Conservation (phyloP, 2,329 filamentous ascomycete genomes). For the Trichoderma koningiopsis region DNA sequence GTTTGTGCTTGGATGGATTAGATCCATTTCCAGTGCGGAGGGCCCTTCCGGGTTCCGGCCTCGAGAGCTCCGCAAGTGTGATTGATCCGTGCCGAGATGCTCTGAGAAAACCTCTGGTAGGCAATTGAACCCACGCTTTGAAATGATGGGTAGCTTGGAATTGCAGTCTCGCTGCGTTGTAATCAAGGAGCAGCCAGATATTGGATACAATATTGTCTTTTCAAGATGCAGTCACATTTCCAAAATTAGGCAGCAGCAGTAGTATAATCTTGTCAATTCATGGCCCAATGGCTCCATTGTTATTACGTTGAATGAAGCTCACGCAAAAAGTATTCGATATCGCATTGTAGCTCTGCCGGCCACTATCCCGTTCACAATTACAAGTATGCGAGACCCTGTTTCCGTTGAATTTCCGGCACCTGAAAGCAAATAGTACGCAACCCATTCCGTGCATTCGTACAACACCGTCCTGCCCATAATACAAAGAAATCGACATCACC, state of each 20-base stretch:
- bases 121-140: background rate
- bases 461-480: constrained; percentile 46
- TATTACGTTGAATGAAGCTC: constrained; percentile 22
- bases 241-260: background rate
- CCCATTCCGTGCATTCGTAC: constrained; percentile 47
- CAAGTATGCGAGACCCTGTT: constrained; percentile 38
- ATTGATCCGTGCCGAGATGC: constrained; percentile 16
- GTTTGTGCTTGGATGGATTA: background rate
- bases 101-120: background rate
- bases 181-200: background rate
- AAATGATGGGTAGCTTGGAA: background rate
- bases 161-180: background rate
- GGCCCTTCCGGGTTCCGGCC: constrained; percentile 13
- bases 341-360: constrained; percentile 33
- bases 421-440: constrained; percentile 42
- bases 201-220: background rate
- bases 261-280: constrained; percentile 18
- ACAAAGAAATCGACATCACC: constrained; percentile 37
- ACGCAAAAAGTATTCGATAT: constrained; percentile 14
- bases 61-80: constrained; percentile 3
- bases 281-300: constrained; percentile 20
- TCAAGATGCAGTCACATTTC: background rate
- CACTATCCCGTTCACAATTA: constrained; percentile 39
- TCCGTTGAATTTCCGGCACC: constrained; percentile 40
- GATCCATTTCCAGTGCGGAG: background rate